Conservation (phyloP, 2,329 filamentous ascomycete species). For the Exutisphaerella laricina region DNA sequence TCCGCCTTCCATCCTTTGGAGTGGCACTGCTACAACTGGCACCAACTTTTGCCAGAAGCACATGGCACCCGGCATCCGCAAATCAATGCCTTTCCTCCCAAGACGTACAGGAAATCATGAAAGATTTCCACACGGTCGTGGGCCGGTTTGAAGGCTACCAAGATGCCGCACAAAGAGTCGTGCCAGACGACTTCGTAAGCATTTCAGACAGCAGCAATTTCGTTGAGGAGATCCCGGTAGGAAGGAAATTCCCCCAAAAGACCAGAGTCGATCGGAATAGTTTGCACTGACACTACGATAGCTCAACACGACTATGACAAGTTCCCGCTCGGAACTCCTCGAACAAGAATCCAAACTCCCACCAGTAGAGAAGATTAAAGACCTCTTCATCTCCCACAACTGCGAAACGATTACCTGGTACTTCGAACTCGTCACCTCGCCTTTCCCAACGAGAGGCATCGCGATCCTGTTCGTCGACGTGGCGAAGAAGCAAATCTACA, state of each 20-base stretch:
- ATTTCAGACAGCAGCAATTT: slow-evolving; percentile 5
- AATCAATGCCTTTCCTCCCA: not conserved
- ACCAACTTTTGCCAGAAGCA: no score
- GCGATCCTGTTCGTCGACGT: slow-evolving; percentile 17
- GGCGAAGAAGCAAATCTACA: slow-evolving; percentile 15
- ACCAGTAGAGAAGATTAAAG: slow-evolving; percentile 9
- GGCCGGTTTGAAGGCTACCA: not conserved
- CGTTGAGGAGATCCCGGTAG: slow-evolving; percentile 2
- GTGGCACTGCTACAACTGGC: no score
- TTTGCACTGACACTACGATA: slow-evolving; percentile 1
- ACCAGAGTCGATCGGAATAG: no score
- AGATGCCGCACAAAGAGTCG: not conserved
- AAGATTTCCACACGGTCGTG: slow-evolving; percentile 4
- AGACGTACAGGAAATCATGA: not conserved
- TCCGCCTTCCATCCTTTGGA: no score
- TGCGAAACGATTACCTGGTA: slow-evolving; percentile 23
- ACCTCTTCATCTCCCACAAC: slow-evolving; percentile 16
- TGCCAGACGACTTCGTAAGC: slow-evolving; percentile 1
- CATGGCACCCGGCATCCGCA: no score
- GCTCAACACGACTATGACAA: slow-evolving; percentile 15
- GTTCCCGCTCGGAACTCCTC: slow-evolving; percentile 13
- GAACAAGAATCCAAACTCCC: slow-evolving; percentile 15
- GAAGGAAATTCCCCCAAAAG: no score
- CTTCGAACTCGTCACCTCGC: slow-evolving; percentile 17
- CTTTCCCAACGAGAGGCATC: slow-evolving; percentile 18